Evolutionary conservation across 169 alveolate genomes (phyloP).

Genomic region (Plasmodium adleri): DNA sequence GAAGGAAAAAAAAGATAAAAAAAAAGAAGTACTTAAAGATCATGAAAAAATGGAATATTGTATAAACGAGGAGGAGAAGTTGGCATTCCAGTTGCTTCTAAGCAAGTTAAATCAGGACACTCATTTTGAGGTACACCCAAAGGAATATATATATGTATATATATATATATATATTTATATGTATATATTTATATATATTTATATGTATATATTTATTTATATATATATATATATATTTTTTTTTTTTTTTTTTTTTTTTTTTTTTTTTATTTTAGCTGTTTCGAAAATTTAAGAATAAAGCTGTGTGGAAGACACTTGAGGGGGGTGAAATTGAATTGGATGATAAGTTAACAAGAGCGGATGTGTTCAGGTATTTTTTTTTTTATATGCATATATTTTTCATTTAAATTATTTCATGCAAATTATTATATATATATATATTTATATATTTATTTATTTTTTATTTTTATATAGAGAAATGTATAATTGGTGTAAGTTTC

Average conservation of each 20-base stretch:
- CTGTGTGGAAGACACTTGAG: conserved; percentile 86
- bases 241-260: background rate
- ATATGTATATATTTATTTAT: background rate
- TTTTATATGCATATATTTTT: background rate
- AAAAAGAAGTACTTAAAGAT: background rate
- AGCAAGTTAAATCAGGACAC: conserved; percentile 52
- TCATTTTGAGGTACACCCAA: conserved; percentile 62
- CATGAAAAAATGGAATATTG: conserved; percentile 16
- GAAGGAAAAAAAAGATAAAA: conserved; percentile 9
- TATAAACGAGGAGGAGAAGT: conserved; percentile 59
- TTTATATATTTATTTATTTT: conserved; percentile 1
- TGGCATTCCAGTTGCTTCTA: conserved; percentile 65
- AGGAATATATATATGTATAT: background rate
- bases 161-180: background rate
- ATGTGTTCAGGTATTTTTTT: conserved; percentile 81
- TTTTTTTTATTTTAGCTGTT: conserved; percentile 56
- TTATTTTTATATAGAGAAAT: conserved; percentile 36
- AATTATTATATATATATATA: conserved; percentile 39
- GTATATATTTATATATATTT: background rate
- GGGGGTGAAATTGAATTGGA: conserved; percentile 87
- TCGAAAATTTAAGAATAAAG: conserved; percentile 82
- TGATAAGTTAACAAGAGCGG: conserved; percentile 84
- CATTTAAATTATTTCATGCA: background rate
- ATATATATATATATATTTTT: conserved; percentile 1
- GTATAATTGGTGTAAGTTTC: conserved; percentile 73